These are phyloP conservation scores for Beauveria varroae DNA, from an alignment of 2,329 filamentous ascomycete species.

Conservation along the genomic window DNA sequence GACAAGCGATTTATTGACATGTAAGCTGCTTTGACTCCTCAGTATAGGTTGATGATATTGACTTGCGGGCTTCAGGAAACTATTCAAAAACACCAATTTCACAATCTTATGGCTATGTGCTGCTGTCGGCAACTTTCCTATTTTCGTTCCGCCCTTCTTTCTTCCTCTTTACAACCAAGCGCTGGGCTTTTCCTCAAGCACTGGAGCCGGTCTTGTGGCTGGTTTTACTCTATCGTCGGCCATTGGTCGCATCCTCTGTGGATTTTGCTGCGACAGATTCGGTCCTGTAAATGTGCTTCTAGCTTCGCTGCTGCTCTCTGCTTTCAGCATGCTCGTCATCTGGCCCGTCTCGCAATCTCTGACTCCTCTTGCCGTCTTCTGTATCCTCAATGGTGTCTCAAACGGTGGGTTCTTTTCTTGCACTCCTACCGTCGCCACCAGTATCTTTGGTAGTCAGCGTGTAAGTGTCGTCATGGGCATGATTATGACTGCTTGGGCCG, in stretches of 20 bases:
- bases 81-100: slow-evolving; percentile 47
- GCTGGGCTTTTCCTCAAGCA: slow-evolving; percentile 42
- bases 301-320: slow-evolving; percentile 41
- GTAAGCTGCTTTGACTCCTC: slow-evolving; percentile 21
- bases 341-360: slow-evolving; percentile 53
- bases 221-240: slow-evolving; percentile 56
- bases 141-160: slow-evolving; percentile 56
- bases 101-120: slow-evolving; percentile 44
- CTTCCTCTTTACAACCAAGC: slow-evolving; percentile 48
- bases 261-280: slow-evolving; percentile 44
- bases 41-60: no score
- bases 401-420: slow-evolving; percentile 58
- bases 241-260: slow-evolving; percentile 46
- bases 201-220: slow-evolving; percentile 50
- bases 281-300: slow-evolving; percentile 51
- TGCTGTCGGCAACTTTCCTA: slow-evolving; percentile 49
- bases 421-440: slow-evolving; percentile 55
- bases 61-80: slow-evolving; percentile 26
- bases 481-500: slow-evolving; percentile 53
- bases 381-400: slow-evolving; percentile 50
- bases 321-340: slow-evolving; percentile 50
- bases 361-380: slow-evolving; percentile 48
- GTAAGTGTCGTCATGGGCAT: slow-evolving; percentile 53
- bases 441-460: slow-evolving; percentile 47
- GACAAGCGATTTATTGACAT: slow-evolving; percentile 40